Base-by-base conservation (phyloP, 331 rosid species). In the Stylosanthes scabra region DNA sequence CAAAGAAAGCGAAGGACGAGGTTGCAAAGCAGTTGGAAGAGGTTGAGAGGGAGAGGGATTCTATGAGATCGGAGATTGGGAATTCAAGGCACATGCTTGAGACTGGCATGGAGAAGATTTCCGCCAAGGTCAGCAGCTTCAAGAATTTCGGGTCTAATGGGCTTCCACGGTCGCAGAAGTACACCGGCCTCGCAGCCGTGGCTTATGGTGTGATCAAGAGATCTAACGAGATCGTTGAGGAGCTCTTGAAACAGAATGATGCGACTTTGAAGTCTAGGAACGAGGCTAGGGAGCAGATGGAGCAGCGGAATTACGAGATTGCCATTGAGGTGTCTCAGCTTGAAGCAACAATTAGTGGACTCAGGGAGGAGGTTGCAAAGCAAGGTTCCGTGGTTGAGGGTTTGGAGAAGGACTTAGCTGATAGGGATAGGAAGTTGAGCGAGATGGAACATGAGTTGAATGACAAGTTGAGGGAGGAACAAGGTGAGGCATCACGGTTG, bases 271-370 rank as follows among this genome's bases (percentile, higher is more conserved):
- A 95, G 85, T 83, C 92, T 9, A 82, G 97, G 81, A 86, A 92
- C 61, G 97, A 95, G 75, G 83, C 96, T 0, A 87, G 99, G 78
- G 99, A 92, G 69, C 97, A 92, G 74, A 87, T 95, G 86, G 97
- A 95, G 74, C 92, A 85, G 78, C 89, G 99, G 82, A 92, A 87
- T 73, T 95, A 95, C 37, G 97, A 95, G 86, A 92, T 95, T 77
- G 99, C 99, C 55, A 95, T 95, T 70, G 97, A 91, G 80, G 90
- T 95, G 74, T 95, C 99, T 57, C 97, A 92, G 87, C 93, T 95
- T 13, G 99, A 94, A 82, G 95, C 99, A 25, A 83, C 89, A 0
- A 89, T 91, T 6, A 78, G 93, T 61, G 89, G 84, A 13, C 82
- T 91, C 83, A 89, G 95, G 74, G 96, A 91, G 8, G 93, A 94